A percentile compares a stretch with the other conserved stretches of the same genome.
These are phyloP conservation scores for Danielia oregonensis DNA, from an alignment of 805 yeast species.

Conservation along the genomic window DNA sequence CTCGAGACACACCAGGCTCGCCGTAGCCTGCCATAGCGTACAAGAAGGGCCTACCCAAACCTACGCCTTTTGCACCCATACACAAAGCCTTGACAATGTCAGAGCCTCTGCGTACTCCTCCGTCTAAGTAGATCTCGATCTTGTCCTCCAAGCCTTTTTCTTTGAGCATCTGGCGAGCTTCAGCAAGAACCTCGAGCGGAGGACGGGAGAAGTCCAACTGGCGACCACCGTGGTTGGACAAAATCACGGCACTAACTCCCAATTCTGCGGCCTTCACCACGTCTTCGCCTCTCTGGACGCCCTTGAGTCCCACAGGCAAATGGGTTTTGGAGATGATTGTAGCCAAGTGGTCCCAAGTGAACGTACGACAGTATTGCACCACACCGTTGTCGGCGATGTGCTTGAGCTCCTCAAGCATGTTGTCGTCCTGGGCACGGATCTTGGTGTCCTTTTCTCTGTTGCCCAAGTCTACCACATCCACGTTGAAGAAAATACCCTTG, in stretches of 20 bases:
- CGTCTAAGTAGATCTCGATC: slow-evolving; percentile 7
- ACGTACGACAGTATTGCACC: not conserved
- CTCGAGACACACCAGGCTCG: slow-evolving; percentile 2
- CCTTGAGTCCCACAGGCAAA: slow-evolving; percentile 4
- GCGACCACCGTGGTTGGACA: slow-evolving; percentile 7
- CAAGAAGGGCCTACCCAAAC: slow-evolving; percentile 5
- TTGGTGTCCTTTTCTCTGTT: slow-evolving; percentile 5
- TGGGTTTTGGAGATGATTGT: not conserved
- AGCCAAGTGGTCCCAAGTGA: slow-evolving; percentile 3
- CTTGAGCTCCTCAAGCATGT: slow-evolving; percentile 1
- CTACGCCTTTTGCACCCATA: slow-evolving; percentile 6
- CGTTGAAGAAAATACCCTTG: slow-evolving; percentile 5
- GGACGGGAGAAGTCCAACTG: slow-evolving; percentile 7
- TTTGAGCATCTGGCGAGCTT: slow-evolving; percentile 2
- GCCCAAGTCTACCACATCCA: slow-evolving; percentile 4
- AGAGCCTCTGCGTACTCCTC: slow-evolving; percentile 6
- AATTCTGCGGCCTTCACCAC: slow-evolving; percentile 4
- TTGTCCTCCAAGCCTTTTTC: slow-evolving; percentile 4
- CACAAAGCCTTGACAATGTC: slow-evolving; percentile 6
- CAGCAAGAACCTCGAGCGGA: slow-evolving; percentile 6
- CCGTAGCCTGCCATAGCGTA: slow-evolving; percentile 7
- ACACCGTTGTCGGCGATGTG: slow-evolving; percentile 2
- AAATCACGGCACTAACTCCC: slow-evolving; percentile 10
- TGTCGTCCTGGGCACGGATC: slow-evolving; percentile 4
- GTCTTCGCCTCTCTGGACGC: slow-evolving; percentile 6